Base-by-base conservation (phyloP, 2,329 filamentous ascomycete genomes). In the Plenodomus tracheiphilus region DNA sequence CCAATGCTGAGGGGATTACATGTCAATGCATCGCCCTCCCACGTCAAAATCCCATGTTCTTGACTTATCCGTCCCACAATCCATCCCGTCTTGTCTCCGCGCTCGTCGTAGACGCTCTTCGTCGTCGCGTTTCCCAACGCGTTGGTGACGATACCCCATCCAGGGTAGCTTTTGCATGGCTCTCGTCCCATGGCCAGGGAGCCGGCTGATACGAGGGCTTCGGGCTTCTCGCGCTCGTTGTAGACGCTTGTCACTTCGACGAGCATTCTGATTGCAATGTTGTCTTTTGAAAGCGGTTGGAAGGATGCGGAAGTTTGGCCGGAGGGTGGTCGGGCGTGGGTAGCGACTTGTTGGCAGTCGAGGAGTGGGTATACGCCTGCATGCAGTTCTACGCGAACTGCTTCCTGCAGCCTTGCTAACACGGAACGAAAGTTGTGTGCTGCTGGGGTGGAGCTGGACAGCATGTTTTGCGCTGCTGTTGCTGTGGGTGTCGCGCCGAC, bases 401-500 rank as follows among this genome's bases (percentile, higher is more conserved):
- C 61, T 35, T 65, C 43, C 39, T 69, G 68, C 43, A 73, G 59
- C 17, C 66, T 60, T 10, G 59, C 62, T 20, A 84, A 71, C 20
- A 76, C 66, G 1, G 58, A 52, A 18, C 72, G 71, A 32, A 82
- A 75, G 19, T 72, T 57, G 25, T 72, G 65, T 5, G 69, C 64
- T 0, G 68, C 72, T 4, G 72, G 70, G n/a, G 47, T 75, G 45
- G 53, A 61, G 17, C 46, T 47, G 1, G 78, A 62, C 4, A 85
- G 74, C 58, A 71, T 59, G 58, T 88, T 85, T 62, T 88, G 83
- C 20, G 86, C 77, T 9, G 84, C 80, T 0, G 85, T 84, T 1
- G 85, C 84, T 0, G 88, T 91, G 0, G 89, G 89, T 16, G 89
- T 90, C 0, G 89, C 89, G 5, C 89, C 89, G 0, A 91, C 85